Evolutionary conservation across 306 rosid species (phyloP), one percentile per base, ranked within the genome.

Genomic region (Geum urbanum): DNA sequence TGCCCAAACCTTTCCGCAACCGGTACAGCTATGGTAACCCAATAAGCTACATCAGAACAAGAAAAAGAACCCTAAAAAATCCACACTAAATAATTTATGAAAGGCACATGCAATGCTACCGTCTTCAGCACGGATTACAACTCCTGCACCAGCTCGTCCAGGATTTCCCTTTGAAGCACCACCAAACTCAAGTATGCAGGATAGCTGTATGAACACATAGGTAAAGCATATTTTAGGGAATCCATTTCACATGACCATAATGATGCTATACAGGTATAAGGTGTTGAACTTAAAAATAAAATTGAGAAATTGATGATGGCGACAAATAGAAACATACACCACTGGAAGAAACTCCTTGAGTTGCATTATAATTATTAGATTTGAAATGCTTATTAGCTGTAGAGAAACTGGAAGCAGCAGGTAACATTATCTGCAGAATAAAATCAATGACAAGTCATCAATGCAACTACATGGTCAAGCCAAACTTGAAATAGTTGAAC

Each of bases 101-200:
- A 77, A 50, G 41, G 43, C 67, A 63, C 67, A 59, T 78, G 90
- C 99, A 86, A 67, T 67, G 61, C 83, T 83, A 72, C 94, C 96
- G 61, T 94, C 96, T 73, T 72, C 85, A 63, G 95, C 82, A 55
- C 87, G 88, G 54, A 94, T 77, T 68, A 94, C 81, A 70, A 95
- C 97, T 75, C 97, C 99, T 18, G 99, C 96, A 54, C 99, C 97
- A 68, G 97, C 80, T 18, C 54, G 83, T 74, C 99, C 99, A 74
- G 99, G 99, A 86, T 94, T 94, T 76, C 99, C 99, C 76, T 85
- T 91, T 40, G 89, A 82, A 74, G 97, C 99, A 43, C 99, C 97
- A 74, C 88, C 99, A 54, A 94, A 94, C 55, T 78, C 74, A 59
- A 94, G 83, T 65, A 16, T 74, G 78, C 99, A 94, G 45, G 96